Percentiles rank a stretch among this genome's conserved stretches.
phyloP scores from a whole-genome alignment of 1,284 basidiomycete species.

The Puccinia novopanici region DNA sequence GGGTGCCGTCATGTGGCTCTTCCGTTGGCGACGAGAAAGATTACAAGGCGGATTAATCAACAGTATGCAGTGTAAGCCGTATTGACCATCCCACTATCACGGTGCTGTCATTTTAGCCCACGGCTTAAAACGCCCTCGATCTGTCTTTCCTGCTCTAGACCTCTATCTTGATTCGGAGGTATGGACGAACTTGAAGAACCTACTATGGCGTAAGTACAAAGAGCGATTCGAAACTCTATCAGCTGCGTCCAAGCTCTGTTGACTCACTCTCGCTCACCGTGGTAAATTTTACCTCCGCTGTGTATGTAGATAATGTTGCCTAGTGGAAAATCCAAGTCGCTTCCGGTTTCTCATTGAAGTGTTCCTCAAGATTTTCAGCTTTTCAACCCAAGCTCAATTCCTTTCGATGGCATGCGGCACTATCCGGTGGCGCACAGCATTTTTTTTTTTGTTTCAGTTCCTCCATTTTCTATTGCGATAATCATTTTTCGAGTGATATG shows the following conservation, averaged over 20 bases:
- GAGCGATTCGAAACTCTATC: background rate
- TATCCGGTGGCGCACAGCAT: background rate
- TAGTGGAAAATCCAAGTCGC: background rate
- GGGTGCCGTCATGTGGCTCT: slow-evolving; percentile 98
- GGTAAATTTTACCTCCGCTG: background rate
- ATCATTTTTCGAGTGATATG: background rate
- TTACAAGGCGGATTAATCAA: slow-evolving; percentile 85
- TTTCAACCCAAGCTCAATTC: background rate
- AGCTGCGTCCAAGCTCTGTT: background rate
- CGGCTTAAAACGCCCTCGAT: background rate
- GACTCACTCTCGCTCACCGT: background rate
- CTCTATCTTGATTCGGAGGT: slow-evolving; percentile 52
- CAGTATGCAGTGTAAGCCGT: slow-evolving; percentile 59
- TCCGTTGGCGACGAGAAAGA: slow-evolving; percentile 78
- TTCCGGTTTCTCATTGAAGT: background rate
- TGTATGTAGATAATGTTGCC: background rate
- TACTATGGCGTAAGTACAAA: slow-evolving; percentile 52
- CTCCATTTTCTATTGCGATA: background rate
- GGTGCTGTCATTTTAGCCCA: background rate
- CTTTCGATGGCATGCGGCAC: background rate
- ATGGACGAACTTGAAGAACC: slow-evolving; percentile 52
- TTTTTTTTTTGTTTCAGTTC: background rate
- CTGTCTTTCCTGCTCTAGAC: slow-evolving; percentile 12
- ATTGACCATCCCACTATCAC: background rate
- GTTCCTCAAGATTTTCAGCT: background rate